Conservation (phyloP, 2,329 filamentous ascomycete genomes). For the Colletotrichum echinochloae region DNA sequence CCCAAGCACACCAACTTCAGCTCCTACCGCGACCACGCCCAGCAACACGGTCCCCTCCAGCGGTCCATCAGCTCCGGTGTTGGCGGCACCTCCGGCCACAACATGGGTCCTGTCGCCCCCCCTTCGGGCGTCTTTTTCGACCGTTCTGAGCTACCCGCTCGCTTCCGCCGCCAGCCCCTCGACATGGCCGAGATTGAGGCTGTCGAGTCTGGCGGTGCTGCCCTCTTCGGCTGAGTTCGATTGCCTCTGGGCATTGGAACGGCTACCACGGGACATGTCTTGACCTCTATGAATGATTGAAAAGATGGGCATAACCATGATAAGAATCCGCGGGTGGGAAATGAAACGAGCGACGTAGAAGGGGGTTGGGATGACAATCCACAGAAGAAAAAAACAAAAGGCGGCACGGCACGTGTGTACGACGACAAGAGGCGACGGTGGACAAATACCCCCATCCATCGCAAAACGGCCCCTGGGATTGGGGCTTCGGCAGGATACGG, state of each 20-base stretch:
- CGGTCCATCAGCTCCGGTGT: conserved; percentile 65
- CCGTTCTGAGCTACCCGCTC: conserved; percentile 83
- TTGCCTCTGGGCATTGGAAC: not conserved
- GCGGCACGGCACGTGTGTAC: not conserved
- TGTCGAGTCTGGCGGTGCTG: conserved; percentile 90
- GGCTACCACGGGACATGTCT: not conserved
- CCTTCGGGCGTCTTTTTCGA: conserved; percentile 86
- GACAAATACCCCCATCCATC: not conserved
- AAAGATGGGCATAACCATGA: not conserved
- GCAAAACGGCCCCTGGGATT: not conserved
- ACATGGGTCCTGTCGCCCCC: conserved; percentile 79
- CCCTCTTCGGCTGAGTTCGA: conserved; percentile 59
- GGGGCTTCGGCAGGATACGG: conserved; percentile 26
- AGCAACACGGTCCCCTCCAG: conserved; percentile 81
- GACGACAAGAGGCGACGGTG: conserved; percentile 5
- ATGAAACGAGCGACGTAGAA: conserved; percentile 9
- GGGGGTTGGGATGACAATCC: not conserved
- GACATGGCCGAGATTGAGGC: conserved; percentile 91
- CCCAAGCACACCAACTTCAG: conserved; percentile 74
- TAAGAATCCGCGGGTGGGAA: conserved; percentile 5
- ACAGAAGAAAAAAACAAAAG: not conserved
- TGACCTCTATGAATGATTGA: conserved; percentile 4
- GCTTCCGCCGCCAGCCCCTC: conserved; percentile 83
- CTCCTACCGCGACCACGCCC: conserved; percentile 80
- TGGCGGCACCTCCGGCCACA: conserved; percentile 74